These are phyloP conservation scores for Meira nashicola DNA, from an alignment of 1,284 basidiomycete genomes.

Conservation along the genomic window DNA sequence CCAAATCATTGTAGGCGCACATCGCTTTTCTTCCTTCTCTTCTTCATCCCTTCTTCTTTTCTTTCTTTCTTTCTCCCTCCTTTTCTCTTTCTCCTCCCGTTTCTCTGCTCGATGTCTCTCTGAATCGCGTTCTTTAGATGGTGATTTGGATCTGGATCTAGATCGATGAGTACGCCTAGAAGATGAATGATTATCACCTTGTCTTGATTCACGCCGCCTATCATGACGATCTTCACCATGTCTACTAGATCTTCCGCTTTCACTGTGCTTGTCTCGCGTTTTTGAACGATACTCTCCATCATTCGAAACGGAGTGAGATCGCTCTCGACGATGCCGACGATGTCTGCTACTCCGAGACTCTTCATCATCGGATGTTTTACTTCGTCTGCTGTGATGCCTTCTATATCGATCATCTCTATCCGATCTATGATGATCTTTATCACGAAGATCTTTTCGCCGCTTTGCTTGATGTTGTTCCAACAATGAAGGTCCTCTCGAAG, in stretches of 20 bases:
- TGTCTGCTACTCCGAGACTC: neutral
- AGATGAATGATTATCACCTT: neutral
- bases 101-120: neutral
- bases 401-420: neutral
- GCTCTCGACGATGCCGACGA: slow-evolving; percentile 4
- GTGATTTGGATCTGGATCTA: neutral
- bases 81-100: slow-evolving; percentile 7
- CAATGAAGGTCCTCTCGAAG: slow-evolving; percentile 1
- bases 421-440: slow-evolving; percentile 1
- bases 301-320: neutral
- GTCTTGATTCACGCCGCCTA: neutral
- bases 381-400: neutral
- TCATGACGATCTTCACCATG: neutral
- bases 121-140: neutral
- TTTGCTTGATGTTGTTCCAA: slow-evolving; percentile 10
- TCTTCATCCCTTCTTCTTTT: slow-evolving; percentile 9
- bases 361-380: neutral
- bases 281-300: neutral
- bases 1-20: slow-evolving; percentile 14
- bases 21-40: slow-evolving; percentile 15
- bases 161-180: neutral
- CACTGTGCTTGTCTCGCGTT: neutral
- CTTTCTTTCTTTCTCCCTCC: slow-evolving; percentile 2
- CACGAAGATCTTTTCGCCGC: slow-evolving; percentile 1
- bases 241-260: neutral